Evolutionary conservation across 169 alveolate species (phyloP).

Genomic region (Cyclospora cayetanensis): DNA sequence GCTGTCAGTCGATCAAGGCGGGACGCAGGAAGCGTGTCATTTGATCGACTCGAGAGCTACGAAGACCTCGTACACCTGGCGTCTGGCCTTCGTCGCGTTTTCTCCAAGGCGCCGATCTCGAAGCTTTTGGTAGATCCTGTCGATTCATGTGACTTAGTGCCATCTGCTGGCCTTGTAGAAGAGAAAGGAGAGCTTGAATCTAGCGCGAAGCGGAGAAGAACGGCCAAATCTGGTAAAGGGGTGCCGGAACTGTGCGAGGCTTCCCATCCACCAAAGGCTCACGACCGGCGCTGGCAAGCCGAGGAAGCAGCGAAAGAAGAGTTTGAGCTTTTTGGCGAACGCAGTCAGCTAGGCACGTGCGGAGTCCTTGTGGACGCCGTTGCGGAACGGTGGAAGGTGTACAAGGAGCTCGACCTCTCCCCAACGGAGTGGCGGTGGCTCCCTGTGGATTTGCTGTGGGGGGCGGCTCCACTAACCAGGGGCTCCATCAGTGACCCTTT

Average conservation of each 20-base stretch:
- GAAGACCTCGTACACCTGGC: not conserved
- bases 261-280: no score
- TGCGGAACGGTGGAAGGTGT: constrained; percentile 8
- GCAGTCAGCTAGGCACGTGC: not conserved
- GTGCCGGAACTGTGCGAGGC: no score
- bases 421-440: constrained; percentile 43
- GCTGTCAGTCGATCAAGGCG: constrained; percentile 39
- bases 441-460: constrained; percentile 46
- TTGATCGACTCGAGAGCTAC: not conserved
- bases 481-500: constrained; percentile 27
- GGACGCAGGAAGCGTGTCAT: not conserved
- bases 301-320: constrained; percentile 39
- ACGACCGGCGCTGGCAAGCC: constrained; percentile 47
- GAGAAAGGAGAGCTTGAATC: constrained; percentile 25
- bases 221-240: no score
- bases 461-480: constrained; percentile 25
- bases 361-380: not conserved
- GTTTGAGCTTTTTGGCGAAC: not conserved
- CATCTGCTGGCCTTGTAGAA: not conserved
- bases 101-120: not conserved
- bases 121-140: no score
- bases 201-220: not conserved
- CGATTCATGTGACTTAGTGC: no score
- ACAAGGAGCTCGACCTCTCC: not conserved
- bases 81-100: not conserved